Evolutionary conservation across 345 rosid genomes (phyloP), one percentile per base, ranked within the genome.

Genomic region (Syzygium grande): DNA sequence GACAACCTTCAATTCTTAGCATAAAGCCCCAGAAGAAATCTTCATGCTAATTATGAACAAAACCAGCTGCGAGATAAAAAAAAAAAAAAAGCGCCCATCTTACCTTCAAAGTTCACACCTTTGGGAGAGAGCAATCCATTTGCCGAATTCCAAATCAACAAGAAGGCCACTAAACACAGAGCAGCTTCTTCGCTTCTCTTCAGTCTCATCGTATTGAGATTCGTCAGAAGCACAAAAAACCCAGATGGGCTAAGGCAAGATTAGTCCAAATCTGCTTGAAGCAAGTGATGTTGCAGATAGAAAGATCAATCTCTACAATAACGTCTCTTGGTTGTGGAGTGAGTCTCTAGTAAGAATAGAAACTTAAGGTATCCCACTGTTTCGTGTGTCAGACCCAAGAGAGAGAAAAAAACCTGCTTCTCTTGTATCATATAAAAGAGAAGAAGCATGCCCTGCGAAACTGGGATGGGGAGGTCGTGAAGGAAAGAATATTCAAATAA

Each of bases 121-220:
- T 88, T 88, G 25, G 90, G 90, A 83, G 90, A 88, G 16, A 88
- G 90, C 90, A 88, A n/a, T 78, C 90, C 90, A 51, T 86, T 27
- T 80, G 87, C 89, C 52, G 80, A 88, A 86, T 73, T 49, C 85
- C 86, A 86, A 85, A 85, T 85, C 86, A 90, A 95, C 29, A 95
- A 87, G 22, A 93, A 89, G 58, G 79, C 87, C 87, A 92, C 52
- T 84, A 94, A 85, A 89, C 25, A 88, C 77, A 91, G 41, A 38
- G 84, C 85, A 86, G 84, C 87, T 78, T 84, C 92, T 89, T 73
- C 83, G 9, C 90, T 87, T 86, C 89, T 87, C 52, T 85, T 61
- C 89, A 86, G 86, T 86, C 85, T 91, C 93, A 90, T 91, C 87
- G 92, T 90, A 89, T 87, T 85, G 65, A 88, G 88, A 79, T 43